Percentiles rank a stretch among this genome's conserved stretches.
Evolutionary conservation across 2,329 filamentous ascomycete species (phyloP).

Genomic region (Venturia carpophila): DNA sequence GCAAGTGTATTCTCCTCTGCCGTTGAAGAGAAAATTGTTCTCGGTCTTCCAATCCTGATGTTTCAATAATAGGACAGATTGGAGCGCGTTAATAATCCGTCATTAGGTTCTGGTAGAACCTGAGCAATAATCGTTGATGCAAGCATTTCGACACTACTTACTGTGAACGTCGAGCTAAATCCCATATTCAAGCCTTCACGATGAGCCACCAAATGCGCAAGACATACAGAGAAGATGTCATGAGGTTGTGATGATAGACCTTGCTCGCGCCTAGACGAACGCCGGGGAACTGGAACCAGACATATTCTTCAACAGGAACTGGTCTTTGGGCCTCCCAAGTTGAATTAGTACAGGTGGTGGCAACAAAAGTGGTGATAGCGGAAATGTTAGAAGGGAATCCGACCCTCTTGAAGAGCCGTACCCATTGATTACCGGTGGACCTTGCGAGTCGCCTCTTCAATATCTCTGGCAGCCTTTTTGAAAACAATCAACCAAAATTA

Average conservation of each 20-base stretch:
- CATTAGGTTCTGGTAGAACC: no score
- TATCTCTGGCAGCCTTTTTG: not conserved
- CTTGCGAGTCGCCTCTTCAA: conserved; percentile 5
- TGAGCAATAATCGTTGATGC: not conserved
- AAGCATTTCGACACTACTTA: not conserved
- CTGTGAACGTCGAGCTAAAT: not conserved
- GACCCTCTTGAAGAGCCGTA: not conserved
- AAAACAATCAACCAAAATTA: not conserved
- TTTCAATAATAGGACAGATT: no score
- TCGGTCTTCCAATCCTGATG: not conserved
- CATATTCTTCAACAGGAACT: not conserved
- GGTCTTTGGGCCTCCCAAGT: not conserved
- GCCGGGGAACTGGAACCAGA: not conserved
- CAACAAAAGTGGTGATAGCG: not conserved
- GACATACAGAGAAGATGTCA: not conserved
- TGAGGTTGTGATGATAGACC: not conserved
- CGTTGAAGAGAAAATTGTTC: no score
- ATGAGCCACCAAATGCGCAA: not conserved
- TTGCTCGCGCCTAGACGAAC: not conserved
- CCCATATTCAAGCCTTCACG: not conserved
- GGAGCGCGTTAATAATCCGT: no score
- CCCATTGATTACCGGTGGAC: not conserved
- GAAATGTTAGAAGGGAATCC: not conserved
- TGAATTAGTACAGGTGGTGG: not conserved
- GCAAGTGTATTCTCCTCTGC: not conserved